Conservation (phyloP, 2,329 filamentous ascomycete species). For the Epichloe hybrida region DNA sequence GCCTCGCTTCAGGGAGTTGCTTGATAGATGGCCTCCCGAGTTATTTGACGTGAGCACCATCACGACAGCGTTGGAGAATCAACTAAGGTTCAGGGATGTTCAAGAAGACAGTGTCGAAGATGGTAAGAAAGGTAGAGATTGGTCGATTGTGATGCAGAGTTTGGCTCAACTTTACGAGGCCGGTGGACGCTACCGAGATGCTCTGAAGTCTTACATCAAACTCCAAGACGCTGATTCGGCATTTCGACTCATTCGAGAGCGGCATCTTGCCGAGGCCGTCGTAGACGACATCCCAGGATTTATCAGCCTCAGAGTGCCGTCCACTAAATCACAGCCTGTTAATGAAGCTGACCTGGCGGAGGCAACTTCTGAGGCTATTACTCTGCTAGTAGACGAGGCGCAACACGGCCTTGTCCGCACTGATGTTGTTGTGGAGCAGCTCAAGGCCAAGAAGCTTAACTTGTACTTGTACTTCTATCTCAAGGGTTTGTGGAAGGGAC, state of each 20-base stretch:
- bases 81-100: constrained; percentile 63
- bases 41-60: constrained; percentile 70
- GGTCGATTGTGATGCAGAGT: constrained; percentile 78
- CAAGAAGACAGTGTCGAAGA: constrained; percentile 63
- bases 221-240: constrained; percentile 85
- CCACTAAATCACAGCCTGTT: constrained; percentile 53
- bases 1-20: constrained; percentile 58
- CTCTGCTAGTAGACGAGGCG: constrained; percentile 78
- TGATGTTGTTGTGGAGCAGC: constrained; percentile 62
- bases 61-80: constrained; percentile 66
- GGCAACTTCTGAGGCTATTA: constrained; percentile 69
- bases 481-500: constrained; percentile 69
- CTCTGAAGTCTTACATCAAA: constrained; percentile 76
- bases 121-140: constrained; percentile 62
- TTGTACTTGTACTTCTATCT: constrained; percentile 90
- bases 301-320: constrained; percentile 71
- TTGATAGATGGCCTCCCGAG: constrained; percentile 74
- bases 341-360: constrained; percentile 60
- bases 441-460: constrained; percentile 52
- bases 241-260: constrained; percentile 73
- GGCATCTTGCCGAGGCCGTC: constrained; percentile 80
- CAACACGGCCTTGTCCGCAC: constrained; percentile 76
- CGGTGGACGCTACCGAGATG: constrained; percentile 68
- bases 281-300: constrained; percentile 83
- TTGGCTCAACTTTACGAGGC: constrained; percentile 76